Percentiles rank a stretch among this genome's conserved stretches.
Conservation (phyloP, 352 stramenopile species). For the Pythium monospermum region DNA sequence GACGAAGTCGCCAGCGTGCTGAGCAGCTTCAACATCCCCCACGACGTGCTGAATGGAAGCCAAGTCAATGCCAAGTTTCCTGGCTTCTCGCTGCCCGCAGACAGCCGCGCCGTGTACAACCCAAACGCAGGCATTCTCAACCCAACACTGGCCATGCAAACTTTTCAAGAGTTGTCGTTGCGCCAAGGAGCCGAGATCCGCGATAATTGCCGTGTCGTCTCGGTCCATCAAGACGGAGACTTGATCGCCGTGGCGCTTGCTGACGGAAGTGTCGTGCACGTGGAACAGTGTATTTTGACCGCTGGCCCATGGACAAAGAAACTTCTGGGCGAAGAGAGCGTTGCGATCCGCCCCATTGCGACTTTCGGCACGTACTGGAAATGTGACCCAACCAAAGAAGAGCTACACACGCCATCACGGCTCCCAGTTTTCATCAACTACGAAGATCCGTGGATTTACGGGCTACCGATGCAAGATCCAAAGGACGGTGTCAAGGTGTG, state of each 20-base stretch:
- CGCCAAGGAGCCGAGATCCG: constrained; percentile 34
- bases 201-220: constrained; percentile 21
- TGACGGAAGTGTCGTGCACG: constrained; percentile 21
- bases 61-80: constrained; percentile 51
- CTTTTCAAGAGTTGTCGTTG: constrained; percentile 36
- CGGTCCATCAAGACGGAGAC: constrained; percentile 12
- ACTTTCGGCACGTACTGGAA: constrained; percentile 69
- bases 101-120: constrained; percentile 44
- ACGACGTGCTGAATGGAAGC: constrained; percentile 34
- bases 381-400: constrained; percentile 23
- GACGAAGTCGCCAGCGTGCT: constrained; percentile 18
- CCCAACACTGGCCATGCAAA: constrained; percentile 44
- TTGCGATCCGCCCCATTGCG: constrained; percentile 52
- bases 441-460: constrained; percentile 44
- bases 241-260: constrained; percentile 28
- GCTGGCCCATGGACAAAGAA: constrained; percentile 51
- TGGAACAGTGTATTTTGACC: constrained; percentile 49
- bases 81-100: constrained; percentile 35
- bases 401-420: constrained; percentile 35
- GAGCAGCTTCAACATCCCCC: constrained; percentile 7
- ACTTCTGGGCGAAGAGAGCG: constrained; percentile 25
- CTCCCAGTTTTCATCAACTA: constrained; percentile 75
- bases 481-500: constrained; percentile 71
- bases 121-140: constrained; percentile 47
- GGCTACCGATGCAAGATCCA: constrained; percentile 38